Percentiles rank a stretch among this genome's conserved stretches.
phyloP scores from a whole-genome alignment of 2,329 filamentous ascomycete species.

The Monilinia aucupariae region DNA sequence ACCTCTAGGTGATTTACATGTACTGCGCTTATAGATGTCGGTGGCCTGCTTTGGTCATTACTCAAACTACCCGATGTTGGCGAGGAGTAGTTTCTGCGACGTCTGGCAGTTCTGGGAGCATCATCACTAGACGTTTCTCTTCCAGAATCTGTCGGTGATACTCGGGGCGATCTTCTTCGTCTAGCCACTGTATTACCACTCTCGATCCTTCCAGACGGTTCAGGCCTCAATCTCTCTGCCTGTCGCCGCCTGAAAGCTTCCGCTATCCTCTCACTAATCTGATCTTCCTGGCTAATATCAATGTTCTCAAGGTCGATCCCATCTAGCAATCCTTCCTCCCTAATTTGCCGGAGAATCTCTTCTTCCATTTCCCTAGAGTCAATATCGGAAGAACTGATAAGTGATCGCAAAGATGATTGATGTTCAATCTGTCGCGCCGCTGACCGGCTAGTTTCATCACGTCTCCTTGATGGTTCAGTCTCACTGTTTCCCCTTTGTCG shows the following conservation, averaged over 20 bases:
- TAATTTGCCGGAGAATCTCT: constrained; percentile 83
- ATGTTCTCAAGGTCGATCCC: constrained; percentile 86
- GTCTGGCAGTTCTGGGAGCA: constrained; percentile 23
- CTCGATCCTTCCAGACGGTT: constrained; percentile 41
- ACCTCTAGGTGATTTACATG: constrained; percentile 46
- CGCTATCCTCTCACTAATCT: constrained; percentile 84
- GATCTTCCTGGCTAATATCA: constrained; percentile 77
- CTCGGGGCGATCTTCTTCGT: constrained; percentile 30
- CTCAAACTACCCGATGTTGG: constrained; percentile 41
- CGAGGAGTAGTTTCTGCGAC: constrained; percentile 40
- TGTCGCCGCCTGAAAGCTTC: constrained; percentile 80
- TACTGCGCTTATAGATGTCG: constrained; percentile 40
- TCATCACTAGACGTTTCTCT: constrained; percentile 31
- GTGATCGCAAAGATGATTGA: constrained; percentile 78
- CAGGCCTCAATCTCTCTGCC: constrained; percentile 50
- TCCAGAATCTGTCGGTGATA: constrained; percentile 26
- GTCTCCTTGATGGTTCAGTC: constrained; percentile 28
- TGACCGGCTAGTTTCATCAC: constrained; percentile 29
- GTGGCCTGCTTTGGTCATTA: constrained; percentile 50
- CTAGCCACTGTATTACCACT: constrained; percentile 26
- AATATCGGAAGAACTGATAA: constrained; percentile 74
- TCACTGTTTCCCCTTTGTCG: constrained; percentile 28
- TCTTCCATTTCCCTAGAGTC: constrained; percentile 75
- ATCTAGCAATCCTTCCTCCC: constrained; percentile 80
- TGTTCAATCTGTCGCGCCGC: constrained; percentile 66